Evolutionary conservation across 192 early-diverging fungal genomes (phyloP), one percentile per base, ranked within the genome.

Genomic region (Backusella australiensis): DNA sequence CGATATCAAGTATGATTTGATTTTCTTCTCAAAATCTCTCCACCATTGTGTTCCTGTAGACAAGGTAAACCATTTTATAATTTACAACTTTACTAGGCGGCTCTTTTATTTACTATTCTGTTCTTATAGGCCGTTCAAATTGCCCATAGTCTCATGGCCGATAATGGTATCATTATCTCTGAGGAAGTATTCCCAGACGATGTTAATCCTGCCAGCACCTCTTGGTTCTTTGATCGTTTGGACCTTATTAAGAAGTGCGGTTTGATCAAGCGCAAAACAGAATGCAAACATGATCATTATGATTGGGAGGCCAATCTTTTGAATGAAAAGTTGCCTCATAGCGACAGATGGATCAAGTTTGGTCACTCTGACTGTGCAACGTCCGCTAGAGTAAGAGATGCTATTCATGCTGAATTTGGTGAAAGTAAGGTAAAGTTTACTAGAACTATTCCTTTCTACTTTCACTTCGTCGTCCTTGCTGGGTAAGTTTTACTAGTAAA

Each of bases 11-110:
- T 76, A 42, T 42, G 75, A 76, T 52, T n/a, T 76, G 9, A 69
- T 76, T 6, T 41, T 76, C 15, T 76, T 76, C 17, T 70, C 75
- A 41, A 76, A 76, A 26, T 76, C 75, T 46, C 75, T 76, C 6
- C 75, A 76, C 29, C 75, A 76, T 21, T 69, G 63, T 46, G 29
- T 67, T 29, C 75, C 75, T 26, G 44, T 76, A 5, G 75, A 76
- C 11, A 36, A 67, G 6, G 75, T 76, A 42, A 34, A 34, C 32
- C 46, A 63, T 63, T 63, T 23, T 11, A 14, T 63, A 0, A 56
- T 34, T 21, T 46, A 34, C 34, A 46, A 17, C 21, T 69, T 39
- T 39, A 69, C 39, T 17, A 49, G 11, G 38, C 19, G 6, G 38
- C 32, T 32, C 2, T 32, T 39, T 73, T 32, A 53, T 7, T 44